phyloP scores from a whole-genome alignment of 768 basidiomycete genomes.

The Termitomyces sp. region DNA sequence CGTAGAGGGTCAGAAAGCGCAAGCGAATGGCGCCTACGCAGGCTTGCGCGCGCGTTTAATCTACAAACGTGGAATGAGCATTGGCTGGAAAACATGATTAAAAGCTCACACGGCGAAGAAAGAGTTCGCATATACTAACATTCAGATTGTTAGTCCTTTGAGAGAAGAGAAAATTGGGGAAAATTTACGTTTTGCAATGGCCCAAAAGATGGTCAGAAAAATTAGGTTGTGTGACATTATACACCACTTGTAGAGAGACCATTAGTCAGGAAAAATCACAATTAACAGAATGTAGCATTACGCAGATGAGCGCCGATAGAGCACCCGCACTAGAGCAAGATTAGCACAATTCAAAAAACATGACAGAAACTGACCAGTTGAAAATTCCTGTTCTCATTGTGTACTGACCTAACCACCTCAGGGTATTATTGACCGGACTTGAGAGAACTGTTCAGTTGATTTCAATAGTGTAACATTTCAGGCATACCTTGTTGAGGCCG shows the following conservation, averaged over 20 bases:
- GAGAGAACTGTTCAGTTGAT: neutral
- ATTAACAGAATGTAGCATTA: neutral
- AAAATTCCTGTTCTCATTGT: conserved; percentile 10
- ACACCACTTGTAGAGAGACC: neutral
- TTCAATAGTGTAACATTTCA: no score
- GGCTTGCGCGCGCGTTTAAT: conserved; percentile 7
- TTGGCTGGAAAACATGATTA: neutral
- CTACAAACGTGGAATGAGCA: neutral
- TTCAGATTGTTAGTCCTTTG: neutral
- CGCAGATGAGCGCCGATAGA: conserved; percentile 10
- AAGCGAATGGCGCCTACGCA: conserved; percentile 7
- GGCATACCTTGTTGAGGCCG: conserved; percentile 3
- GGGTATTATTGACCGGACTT: conserved; percentile 8
- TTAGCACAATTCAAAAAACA: neutral
- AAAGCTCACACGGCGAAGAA: conserved; percentile 10
- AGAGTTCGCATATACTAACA: conserved; percentile 11
- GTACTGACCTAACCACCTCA: conserved; percentile 3
- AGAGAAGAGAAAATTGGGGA: neutral
- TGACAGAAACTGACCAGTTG: neutral
- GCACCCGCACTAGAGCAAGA: conserved; percentile 5
- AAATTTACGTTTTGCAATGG: conserved; percentile 6
- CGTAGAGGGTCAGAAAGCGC: neutral
- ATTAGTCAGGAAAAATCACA: neutral
- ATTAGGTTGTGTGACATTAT: conserved; percentile 12
- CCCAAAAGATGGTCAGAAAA: conserved; percentile 10